These are phyloP conservation scores for Cenchrus americanus DNA, from an alignment of 176 grass and related monocot genomes.

Conservation along the genomic window DNA sequence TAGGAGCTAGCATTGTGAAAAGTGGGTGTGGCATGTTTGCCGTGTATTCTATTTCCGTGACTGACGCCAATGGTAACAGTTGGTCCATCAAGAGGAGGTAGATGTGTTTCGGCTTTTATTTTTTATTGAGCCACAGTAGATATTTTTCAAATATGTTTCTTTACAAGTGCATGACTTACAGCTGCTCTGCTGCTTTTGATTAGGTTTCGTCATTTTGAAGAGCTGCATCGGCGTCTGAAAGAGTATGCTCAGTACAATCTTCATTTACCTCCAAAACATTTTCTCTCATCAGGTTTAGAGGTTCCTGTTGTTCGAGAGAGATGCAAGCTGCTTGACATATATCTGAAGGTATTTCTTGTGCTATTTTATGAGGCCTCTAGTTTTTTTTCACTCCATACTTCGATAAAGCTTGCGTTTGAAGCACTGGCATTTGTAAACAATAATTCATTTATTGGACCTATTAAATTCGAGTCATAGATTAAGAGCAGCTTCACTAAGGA, in stretches of 20 bases:
- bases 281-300: slow-evolving; percentile 95
- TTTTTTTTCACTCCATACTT: slow-evolving; percentile 31
- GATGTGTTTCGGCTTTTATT: slow-evolving; percentile 35
- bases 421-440: slow-evolving; percentile 9
- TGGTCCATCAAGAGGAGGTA: slow-evolving; percentile 99
- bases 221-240: slow-evolving; percentile 93
- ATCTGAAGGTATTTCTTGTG: slow-evolving; percentile 82
- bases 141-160: slow-evolving; percentile 33
- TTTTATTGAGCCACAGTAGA: not conserved
- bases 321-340: slow-evolving; percentile 92
- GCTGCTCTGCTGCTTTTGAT: slow-evolving; percentile 3
- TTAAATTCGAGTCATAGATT: slow-evolving; percentile 19
- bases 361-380: slow-evolving; percentile 30
- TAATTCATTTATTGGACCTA: slow-evolving; percentile 30
- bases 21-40: slow-evolving; percentile 99
- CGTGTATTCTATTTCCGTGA: slow-evolving; percentile 91
- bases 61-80: slow-evolving; percentile 82
- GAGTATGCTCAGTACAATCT: slow-evolving; percentile 96
- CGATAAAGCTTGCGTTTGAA: slow-evolving; percentile 7
- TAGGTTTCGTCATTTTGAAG: slow-evolving; percentile 99
- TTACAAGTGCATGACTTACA: slow-evolving; percentile 1
- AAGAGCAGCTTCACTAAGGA: slow-evolving; percentile 1
- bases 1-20: slow-evolving; percentile 95
- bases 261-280: slow-evolving; percentile 95
- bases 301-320: slow-evolving; percentile 91